Evolutionary conservation across 345 rosid species (phyloP).

Genomic region (Syzygium grande): DNA sequence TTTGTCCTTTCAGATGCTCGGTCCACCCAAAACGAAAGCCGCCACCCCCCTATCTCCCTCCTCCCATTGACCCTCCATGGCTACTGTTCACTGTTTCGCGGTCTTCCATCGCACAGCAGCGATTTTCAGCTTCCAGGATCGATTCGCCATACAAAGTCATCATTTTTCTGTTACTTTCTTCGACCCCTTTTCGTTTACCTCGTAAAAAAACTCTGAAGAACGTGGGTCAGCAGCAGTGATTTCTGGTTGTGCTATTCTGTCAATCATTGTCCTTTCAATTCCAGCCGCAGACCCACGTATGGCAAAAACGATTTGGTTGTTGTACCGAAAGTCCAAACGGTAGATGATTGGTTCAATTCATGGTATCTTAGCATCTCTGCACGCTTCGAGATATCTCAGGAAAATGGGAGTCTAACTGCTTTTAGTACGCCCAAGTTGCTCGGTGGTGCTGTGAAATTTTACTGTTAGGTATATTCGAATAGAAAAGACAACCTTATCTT

Average conservation of each 20-base stretch:
- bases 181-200: neutral
- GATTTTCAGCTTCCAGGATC: neutral
- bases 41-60: neutral
- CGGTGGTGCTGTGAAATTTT: neutral
- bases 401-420: neutral
- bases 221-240: neutral
- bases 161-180: neutral
- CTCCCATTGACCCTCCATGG: neutral
- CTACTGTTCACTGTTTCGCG: neutral
- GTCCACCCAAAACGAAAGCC: neutral
- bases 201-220: neutral
- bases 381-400: neutral
- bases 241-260: neutral
- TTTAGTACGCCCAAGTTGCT: neutral
- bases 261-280: neutral
- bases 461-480: neutral
- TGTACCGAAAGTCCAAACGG: neutral
- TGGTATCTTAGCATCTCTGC: neutral
- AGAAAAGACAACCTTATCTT: slow-evolving; percentile 32
- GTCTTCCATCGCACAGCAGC: neutral
- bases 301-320: neutral
- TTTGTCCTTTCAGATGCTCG: neutral
- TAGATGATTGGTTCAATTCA: neutral
- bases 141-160: neutral
- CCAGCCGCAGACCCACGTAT: neutral